A percentile compares a stretch with the other conserved stretches of the same genome.
Conservation (phyloP, 805 yeast species). For the Metschnikowia arizonensis region DNA sequence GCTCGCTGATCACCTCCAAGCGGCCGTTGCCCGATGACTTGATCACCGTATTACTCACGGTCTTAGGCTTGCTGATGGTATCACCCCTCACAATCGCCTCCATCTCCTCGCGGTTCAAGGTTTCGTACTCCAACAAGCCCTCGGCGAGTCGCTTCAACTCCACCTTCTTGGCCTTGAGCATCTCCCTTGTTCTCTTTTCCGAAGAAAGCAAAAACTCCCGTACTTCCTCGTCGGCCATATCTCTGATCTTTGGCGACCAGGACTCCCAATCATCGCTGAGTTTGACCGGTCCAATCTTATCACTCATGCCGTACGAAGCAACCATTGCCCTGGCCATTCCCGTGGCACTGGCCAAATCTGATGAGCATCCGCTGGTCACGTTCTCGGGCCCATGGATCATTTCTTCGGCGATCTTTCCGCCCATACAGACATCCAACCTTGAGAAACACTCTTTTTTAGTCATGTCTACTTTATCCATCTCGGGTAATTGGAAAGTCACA, state of each 20-base stretch:
- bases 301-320: constrained; percentile 94
- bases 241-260: constrained; percentile 88
- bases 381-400: constrained; percentile 84
- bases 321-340: constrained; percentile 95
- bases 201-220: constrained; percentile 67
- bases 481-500: constrained; percentile 94
- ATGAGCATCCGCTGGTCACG: constrained; percentile 93
- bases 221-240: constrained; percentile 90
- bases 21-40: constrained; percentile 20
- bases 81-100: constrained; percentile 82
- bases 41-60: constrained; percentile 65
- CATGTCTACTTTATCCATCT: constrained; percentile 95
- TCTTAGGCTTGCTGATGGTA: constrained; percentile 61
- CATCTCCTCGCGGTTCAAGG: constrained; percentile 87
- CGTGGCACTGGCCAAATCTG: constrained; percentile 88
- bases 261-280: constrained; percentile 88
- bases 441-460: constrained; percentile 88
- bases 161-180: constrained; percentile 55
- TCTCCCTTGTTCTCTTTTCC: constrained; percentile 70
- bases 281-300: constrained; percentile 86
- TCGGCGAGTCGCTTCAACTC: constrained; percentile 88
- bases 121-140: constrained; percentile 92
- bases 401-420: constrained; percentile 97
- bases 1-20: constrained; percentile 19
- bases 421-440: constrained; percentile 95